Conservation (phyloP, 768 basidiomycete species). For the Paxillus rubicundulus region DNA sequence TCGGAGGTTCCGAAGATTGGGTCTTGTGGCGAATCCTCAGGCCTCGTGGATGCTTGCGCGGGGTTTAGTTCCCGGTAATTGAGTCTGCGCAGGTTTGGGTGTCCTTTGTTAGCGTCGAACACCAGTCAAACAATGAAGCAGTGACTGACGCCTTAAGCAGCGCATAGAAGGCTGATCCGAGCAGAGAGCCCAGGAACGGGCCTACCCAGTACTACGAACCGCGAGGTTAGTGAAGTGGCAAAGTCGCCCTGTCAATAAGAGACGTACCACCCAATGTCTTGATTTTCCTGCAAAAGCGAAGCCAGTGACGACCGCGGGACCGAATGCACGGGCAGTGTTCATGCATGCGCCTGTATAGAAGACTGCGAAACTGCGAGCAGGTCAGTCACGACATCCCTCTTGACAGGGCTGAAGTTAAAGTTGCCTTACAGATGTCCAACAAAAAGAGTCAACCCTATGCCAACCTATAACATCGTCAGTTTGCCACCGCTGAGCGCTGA, state of each 20-base stretch:
- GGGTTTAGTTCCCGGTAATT: slow-evolving; percentile 31
- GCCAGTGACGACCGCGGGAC: slow-evolving; percentile 64
- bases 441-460: slow-evolving; percentile 66
- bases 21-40: slow-evolving; percentile 24
- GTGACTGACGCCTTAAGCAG: slow-evolving; percentile 49
- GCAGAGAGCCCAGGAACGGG: slow-evolving; percentile 61
- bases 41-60: slow-evolving; percentile 26
- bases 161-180: slow-evolving; percentile 56
- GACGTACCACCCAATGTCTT: slow-evolving; percentile 61
- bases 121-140: neutral
- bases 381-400: neutral
- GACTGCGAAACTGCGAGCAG: slow-evolving; percentile 47
- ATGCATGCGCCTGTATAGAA: slow-evolving; percentile 64
- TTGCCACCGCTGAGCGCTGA: neutral
- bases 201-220: slow-evolving; percentile 63
- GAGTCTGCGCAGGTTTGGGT: slow-evolving; percentile 15
- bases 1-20: slow-evolving; percentile 13
- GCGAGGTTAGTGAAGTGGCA: slow-evolving; percentile 4
- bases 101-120: slow-evolving; percentile 1
- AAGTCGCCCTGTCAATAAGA: neutral
- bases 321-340: slow-evolving; percentile 70
- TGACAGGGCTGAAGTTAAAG: neutral
- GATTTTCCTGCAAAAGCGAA: slow-evolving; percentile 39
- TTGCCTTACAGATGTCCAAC: slow-evolving; percentile 53
- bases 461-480: slow-evolving; percentile 38